Evolutionary conservation across 2,329 filamentous ascomycete genomes (phyloP).

Genomic region (Scedosporium dehoogii): DNA sequence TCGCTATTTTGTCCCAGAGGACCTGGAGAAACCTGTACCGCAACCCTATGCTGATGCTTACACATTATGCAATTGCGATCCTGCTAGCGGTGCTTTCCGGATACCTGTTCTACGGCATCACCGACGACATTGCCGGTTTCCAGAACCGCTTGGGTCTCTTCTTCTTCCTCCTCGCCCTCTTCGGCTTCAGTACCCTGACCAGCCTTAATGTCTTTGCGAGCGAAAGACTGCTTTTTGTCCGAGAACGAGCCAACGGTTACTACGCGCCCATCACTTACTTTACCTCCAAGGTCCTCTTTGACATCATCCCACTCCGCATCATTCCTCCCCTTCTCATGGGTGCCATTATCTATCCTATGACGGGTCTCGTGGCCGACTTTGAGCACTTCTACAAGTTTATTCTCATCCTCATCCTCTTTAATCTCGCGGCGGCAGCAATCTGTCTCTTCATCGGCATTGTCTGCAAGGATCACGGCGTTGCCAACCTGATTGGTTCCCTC

Average conservation of each 20-base stretch:
- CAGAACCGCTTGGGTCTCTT: constrained; percentile 95
- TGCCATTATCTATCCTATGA: constrained; percentile 96
- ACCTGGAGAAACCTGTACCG: constrained; percentile 98
- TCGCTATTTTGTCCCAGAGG: constrained; percentile 76
- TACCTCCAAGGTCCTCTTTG: constrained; percentile 91
- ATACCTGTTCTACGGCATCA: constrained; percentile 91
- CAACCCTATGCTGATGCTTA: constrained; percentile 96
- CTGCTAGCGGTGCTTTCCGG: constrained; percentile 88
- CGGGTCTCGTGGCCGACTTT: constrained; percentile 73
- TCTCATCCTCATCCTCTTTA: constrained; percentile 87
- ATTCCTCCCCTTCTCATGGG: constrained; percentile 94
- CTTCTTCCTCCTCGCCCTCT: constrained; percentile 92
- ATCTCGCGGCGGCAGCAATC: constrained; percentile 84
- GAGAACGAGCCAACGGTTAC: constrained; percentile 93
- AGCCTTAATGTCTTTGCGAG: constrained; percentile 88
- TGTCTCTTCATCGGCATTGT: constrained; percentile 95
- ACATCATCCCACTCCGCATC: constrained; percentile 87
- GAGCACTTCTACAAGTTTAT: constrained; percentile 86
- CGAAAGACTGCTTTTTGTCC: constrained; percentile 81
- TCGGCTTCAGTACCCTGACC: constrained; percentile 93
- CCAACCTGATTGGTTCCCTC: constrained; percentile 85
- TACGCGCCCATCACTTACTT: constrained; percentile 94
- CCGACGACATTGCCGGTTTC: constrained; percentile 93
- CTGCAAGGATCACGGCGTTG: constrained; percentile 83
- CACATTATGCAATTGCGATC: constrained; percentile 95